A percentile compares a stretch with the other conserved stretches of the same genome.
Conservation (phyloP, 306 rosid genomes). For the Dalbergia oliveri region DNA sequence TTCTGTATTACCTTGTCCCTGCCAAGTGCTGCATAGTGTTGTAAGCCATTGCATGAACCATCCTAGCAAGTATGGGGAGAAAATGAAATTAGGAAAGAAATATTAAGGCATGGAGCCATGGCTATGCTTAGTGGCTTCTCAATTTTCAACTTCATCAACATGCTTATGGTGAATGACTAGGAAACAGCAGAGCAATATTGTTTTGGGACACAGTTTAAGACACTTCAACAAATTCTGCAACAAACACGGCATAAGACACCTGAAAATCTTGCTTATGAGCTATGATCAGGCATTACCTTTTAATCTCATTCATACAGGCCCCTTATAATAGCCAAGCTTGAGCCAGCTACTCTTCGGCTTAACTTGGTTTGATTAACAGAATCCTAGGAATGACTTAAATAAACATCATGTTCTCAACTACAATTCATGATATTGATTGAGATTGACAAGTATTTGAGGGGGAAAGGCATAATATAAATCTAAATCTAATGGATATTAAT, state of each 20-base stretch:
- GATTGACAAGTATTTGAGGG: slow-evolving; percentile 9
- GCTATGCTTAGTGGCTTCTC: slow-evolving; percentile 9
- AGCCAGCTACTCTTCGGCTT: neutral
- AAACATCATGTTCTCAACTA: slow-evolving; percentile 7
- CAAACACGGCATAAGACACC: neutral
- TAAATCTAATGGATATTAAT: slow-evolving; percentile 7
- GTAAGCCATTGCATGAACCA: slow-evolving; percentile 99
- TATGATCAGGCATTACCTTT: neutral
- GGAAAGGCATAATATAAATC: neutral
- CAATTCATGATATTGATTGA: neutral
- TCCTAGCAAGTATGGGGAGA: slow-evolving; percentile 66
- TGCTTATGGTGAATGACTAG: neutral
- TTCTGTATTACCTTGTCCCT: slow-evolving; percentile 84
- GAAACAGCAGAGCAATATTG: neutral
- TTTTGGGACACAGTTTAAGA: neutral
- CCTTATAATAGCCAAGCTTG: neutral
- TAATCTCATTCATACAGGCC: neutral
- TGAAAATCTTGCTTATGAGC: slow-evolving; percentile 12
- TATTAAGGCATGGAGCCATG: slow-evolving; percentile 23
- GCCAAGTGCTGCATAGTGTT: slow-evolving; percentile 98
- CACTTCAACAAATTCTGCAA: neutral
- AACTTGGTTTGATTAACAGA: neutral
- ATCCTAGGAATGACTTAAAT: neutral
- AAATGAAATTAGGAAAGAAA: slow-evolving; percentile 31
- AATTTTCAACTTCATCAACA: slow-evolving; percentile 43